Percentiles rank a stretch among this genome's conserved stretches.
Evolutionary conservation across 2,329 filamentous ascomycete genomes (phyloP).

Genomic region (Scedosporium aurantiacum): DNA sequence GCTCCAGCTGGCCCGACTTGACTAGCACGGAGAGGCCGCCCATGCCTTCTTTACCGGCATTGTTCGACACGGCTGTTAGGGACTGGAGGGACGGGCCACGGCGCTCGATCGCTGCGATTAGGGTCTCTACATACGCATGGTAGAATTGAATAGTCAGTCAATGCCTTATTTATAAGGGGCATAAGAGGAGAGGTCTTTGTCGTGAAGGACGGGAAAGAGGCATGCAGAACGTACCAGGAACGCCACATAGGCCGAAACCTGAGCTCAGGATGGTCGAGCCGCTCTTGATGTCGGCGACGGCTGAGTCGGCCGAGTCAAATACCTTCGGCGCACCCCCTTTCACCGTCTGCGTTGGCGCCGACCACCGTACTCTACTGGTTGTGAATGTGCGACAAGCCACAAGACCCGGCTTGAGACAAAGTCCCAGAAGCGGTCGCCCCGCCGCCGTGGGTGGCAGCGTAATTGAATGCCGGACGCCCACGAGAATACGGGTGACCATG

Average conservation of each 20-base stretch:
- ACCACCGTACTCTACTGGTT: conserved; percentile 3
- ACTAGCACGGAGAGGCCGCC: conserved; percentile 60
- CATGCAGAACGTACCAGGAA: conserved; percentile 41
- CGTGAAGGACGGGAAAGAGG: background rate
- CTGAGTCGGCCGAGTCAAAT: conserved; percentile 49
- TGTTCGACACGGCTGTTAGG: conserved; percentile 71
- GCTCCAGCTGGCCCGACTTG: conserved; percentile 57
- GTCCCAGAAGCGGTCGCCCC: background rate
- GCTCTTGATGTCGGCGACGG: conserved; percentile 59
- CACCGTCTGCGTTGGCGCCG: background rate
- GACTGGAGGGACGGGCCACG: conserved; percentile 50
- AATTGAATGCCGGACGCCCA: background rate
- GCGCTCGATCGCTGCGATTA: conserved; percentile 56
- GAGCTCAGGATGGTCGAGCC: conserved; percentile 63
- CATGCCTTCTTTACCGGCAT: conserved; percentile 59
- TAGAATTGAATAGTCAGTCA: background rate
- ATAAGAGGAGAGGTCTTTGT: too few relatives aligned
- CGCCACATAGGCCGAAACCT: conserved; percentile 74
- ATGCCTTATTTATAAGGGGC: background rate
- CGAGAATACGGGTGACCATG: background rate
- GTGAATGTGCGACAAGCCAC: conserved; percentile 8
- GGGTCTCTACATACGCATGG: conserved; percentile 41
- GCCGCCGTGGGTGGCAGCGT: background rate
- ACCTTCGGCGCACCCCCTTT: conserved; percentile 30
- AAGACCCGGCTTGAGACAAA: background rate